Evolutionary conservation across 2,329 filamentous ascomycete species (phyloP), one percentile per base, ranked within the genome.

Genomic region (Ophiostoma montium): DNA sequence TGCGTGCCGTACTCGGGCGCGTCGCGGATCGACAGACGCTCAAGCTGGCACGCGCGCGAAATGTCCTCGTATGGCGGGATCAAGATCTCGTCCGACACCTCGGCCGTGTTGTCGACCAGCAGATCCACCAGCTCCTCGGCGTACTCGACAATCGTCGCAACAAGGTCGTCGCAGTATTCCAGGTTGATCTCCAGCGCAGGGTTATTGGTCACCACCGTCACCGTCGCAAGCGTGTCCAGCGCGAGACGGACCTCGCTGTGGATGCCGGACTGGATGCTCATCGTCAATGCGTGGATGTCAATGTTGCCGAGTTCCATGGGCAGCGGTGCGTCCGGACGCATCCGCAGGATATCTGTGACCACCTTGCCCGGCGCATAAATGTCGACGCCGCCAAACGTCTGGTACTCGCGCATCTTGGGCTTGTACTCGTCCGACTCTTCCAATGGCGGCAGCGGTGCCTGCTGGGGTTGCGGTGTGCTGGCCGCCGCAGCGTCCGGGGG

Each of bases 161-260:
- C 74, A 50, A 98, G 66, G 61, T 96, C 92, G 50, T 95, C 89
- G 60, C 86, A 94, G 49, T 78, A 77, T 50, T 80, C 72, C 36
- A 95, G 68, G 38, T 80, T 73, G 18, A 82, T 67, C 38, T 80
- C 78, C 16, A 89, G 70, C n/a, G 74, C 71, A 21, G 82, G 72
- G 5, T 75, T 70, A 5, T 75, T 70, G 15, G 70, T 67, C 48
- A 76, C 76, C 2, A 84, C 86, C 13, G 71, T 70, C 12, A 92
- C 72, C 18, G 77, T 78, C 10, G 80, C 80, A 33, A 98, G 70
- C 0, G 84, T 86, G 62, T 96, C 92, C 41, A 98, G 70, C 2
- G 90, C 90, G 53, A 95, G 67, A 10, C 90, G 80, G n/a, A 95
- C 82, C 65, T 98, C 92, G 5, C 80, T 81, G 57, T 88, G 82